Evolutionary conservation across 2,329 filamentous ascomycete genomes (phyloP).

Genomic region (Microcyclospora pomicola): DNA sequence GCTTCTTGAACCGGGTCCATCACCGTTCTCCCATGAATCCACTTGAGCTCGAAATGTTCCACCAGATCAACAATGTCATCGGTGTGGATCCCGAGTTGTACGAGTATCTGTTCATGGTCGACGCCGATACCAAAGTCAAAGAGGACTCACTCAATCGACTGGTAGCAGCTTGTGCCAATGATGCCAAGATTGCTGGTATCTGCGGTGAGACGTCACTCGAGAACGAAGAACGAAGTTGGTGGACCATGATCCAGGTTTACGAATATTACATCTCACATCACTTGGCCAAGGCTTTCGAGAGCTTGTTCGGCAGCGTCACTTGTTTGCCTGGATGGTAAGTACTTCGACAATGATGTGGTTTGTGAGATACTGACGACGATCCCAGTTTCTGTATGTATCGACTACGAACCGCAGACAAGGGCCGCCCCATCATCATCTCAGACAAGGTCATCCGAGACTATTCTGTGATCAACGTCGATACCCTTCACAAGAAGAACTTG

Average conservation of each 20-base stretch:
- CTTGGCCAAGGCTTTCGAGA: constrained; percentile 92
- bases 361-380: constrained; percentile 9
- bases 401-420: constrained; percentile 81
- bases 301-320: constrained; percentile 91
- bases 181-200: constrained; percentile 92
- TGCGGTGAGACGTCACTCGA: constrained; percentile 94
- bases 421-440: constrained; percentile 85
- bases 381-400: constrained; percentile 97
- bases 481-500: constrained; percentile 87
- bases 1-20: constrained; percentile 95
- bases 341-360: not conserved
- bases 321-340: constrained; percentile 97
- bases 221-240: constrained; percentile 91
- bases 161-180: constrained; percentile 82
- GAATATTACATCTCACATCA: constrained; percentile 99
- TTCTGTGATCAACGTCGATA: constrained; percentile 77
- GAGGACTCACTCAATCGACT: constrained; percentile 88
- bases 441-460: constrained; percentile 83
- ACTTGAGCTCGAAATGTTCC: constrained; percentile 93
- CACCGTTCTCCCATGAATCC: constrained; percentile 89
- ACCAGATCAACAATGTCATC: constrained; percentile 98
- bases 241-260: constrained; percentile 99
- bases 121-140: constrained; percentile 87
- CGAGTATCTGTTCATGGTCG: constrained; percentile 93
- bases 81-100: constrained; percentile 95